Conservation (phyloP, 768 basidiomycete genomes). For the Panellus pusillus region DNA sequence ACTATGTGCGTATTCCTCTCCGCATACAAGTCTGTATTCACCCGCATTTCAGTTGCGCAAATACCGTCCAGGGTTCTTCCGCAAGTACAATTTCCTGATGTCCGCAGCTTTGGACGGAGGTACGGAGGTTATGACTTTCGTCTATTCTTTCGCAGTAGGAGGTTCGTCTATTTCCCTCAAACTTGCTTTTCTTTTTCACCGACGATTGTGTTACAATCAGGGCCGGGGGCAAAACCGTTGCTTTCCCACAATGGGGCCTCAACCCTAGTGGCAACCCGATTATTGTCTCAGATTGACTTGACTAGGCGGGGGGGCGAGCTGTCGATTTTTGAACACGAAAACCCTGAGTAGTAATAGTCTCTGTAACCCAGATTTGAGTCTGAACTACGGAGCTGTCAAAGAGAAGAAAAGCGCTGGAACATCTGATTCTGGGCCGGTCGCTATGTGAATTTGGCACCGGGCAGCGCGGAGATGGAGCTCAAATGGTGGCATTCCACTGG, state of each 20-base stretch:
- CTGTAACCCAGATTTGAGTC: no score
- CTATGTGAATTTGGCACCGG: no score
- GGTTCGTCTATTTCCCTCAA: no score
- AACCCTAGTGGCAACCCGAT: conserved; percentile 27
- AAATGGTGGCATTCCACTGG: no score
- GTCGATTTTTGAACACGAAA: no score
- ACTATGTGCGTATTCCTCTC: conserved; percentile 27
- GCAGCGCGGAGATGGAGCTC: no score
- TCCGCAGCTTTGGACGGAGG: conserved; percentile 55
- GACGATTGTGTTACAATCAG: conserved; percentile 45
- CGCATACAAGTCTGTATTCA: neutral
- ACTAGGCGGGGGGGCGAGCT: no score
- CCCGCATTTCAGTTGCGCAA: conserved; percentile 27
- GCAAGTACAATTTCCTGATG: conserved; percentile 53
- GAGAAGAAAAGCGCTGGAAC: no score
- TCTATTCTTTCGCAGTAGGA: conserved; percentile 28
- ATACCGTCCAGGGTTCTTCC: conserved; percentile 47
- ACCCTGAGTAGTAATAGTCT: no score
- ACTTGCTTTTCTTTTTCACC: no score
- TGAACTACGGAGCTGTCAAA: no score
- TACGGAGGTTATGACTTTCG: conserved; percentile 38
- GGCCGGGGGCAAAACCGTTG: conserved; percentile 13
- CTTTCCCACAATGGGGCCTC: conserved; percentile 16
- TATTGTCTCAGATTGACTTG: conserved; percentile 25
- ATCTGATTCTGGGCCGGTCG: no score